Conservation (phyloP, 1,284 basidiomycete species). For the Microbotryum intermedium region DNA sequence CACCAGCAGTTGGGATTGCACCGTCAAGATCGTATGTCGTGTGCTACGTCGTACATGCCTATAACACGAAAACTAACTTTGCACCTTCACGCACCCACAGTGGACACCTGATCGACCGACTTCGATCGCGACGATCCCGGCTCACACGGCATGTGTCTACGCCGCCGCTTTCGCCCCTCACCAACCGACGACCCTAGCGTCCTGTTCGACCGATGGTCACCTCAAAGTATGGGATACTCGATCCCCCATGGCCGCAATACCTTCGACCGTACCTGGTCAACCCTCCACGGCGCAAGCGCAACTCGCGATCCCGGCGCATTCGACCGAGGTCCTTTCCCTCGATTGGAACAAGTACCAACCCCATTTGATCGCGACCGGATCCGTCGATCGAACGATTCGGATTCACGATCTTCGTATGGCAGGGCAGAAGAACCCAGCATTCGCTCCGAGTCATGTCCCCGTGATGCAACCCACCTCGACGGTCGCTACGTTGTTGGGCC, state of each 20-base stretch:
- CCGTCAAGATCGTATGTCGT: constrained; percentile 66
- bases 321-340: constrained; percentile 50
- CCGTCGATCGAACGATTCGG: constrained; percentile 69
- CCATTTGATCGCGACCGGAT: constrained; percentile 64
- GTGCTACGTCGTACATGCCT: background rate
- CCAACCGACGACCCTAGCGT: constrained; percentile 66
- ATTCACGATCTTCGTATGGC: constrained; percentile 77
- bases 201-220: constrained; percentile 76
- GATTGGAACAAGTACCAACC: constrained; percentile 92
- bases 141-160: constrained; percentile 77
- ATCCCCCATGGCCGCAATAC: constrained; percentile 35
- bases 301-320: constrained; percentile 30
- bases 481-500: constrained; percentile 40
- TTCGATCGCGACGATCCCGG: constrained; percentile 70
- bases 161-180: constrained; percentile 85
- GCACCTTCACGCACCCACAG: constrained; percentile 42
- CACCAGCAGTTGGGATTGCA: constrained; percentile 87
- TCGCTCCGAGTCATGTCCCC: constrained; percentile 6
- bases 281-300: constrained; percentile 21
- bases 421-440: constrained; percentile 6
- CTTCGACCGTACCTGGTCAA: constrained; percentile 14
- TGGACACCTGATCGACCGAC: constrained; percentile 75
- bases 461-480: constrained; percentile 19
- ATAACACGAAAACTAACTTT: background rate
- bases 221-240: constrained; percentile 73